Evolutionary conservation across 805 yeast species (phyloP).

Genomic region (Saturnispora gosingensis): DNA sequence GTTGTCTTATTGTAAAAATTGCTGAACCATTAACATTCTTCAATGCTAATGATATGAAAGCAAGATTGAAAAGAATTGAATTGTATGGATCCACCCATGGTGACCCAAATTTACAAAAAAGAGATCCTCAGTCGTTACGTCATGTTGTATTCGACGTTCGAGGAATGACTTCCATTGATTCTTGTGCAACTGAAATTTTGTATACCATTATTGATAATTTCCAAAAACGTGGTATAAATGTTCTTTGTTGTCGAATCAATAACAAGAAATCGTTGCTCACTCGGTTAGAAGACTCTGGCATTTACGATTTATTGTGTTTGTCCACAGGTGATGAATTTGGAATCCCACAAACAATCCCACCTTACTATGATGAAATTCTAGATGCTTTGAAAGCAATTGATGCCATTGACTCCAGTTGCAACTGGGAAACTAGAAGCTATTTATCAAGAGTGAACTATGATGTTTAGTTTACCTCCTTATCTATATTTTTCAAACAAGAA

Average conservation of each 20-base stretch:
- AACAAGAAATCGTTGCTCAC: constrained; percentile 36
- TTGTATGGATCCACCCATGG: constrained; percentile 62
- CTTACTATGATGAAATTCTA: constrained; percentile 43
- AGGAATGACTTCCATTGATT: constrained; percentile 75
- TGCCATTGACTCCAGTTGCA: constrained; percentile 21
- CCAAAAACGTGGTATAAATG: constrained; percentile 42
- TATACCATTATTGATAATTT: constrained; percentile 51
- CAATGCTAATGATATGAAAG: constrained; percentile 67
- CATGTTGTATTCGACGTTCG: constrained; percentile 66
- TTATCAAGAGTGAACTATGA: constrained; percentile 14
- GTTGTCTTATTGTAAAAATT: constrained; percentile 67
- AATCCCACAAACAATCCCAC: constrained; percentile 28
- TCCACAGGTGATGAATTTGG: constrained; percentile 22
- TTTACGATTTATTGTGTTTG: constrained; percentile 29
- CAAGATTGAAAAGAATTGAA: constrained; percentile 61
- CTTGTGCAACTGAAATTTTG: constrained; percentile 70
- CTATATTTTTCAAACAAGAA: not conserved
- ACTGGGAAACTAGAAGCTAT: constrained; percentile 15
- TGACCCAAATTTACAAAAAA: constrained; percentile 51
- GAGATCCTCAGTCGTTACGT: constrained; percentile 34
- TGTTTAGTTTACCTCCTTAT: not conserved
- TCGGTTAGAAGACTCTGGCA: constrained; percentile 49
- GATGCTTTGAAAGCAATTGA: constrained; percentile 46
- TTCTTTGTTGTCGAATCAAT: constrained; percentile 56
- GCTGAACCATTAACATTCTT: constrained; percentile 89